These are phyloP conservation scores for Trypanosoma congolense DNA, from an alignment of 208 protist genomes.

Conservation along the genomic window DNA sequence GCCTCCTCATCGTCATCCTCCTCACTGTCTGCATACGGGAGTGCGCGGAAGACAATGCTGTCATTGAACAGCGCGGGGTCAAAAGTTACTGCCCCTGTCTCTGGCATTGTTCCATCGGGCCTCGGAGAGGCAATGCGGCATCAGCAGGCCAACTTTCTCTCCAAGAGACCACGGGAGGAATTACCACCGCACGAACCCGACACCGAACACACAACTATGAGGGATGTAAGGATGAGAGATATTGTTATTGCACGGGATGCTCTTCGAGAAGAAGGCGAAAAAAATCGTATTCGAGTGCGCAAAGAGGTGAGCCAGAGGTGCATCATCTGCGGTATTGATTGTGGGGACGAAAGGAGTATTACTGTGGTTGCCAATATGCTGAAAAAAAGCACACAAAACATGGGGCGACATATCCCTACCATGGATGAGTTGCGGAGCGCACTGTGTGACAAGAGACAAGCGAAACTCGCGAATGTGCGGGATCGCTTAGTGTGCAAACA, in stretches of 20 bases:
- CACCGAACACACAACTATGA: slow-evolving; percentile 20
- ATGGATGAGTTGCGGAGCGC: slow-evolving; percentile 45
- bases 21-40: slow-evolving; percentile 44
- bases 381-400: slow-evolving; percentile 49
- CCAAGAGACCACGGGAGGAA: slow-evolving; percentile 6
- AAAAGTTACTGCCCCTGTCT: slow-evolving; percentile 21
- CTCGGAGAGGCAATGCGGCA: slow-evolving; percentile 30
- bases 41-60: slow-evolving; percentile 47
- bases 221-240: slow-evolving; percentile 54
- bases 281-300: slow-evolving; percentile 59
- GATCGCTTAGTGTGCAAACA: slow-evolving; percentile 48
- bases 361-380: slow-evolving; percentile 49
- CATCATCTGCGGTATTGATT: slow-evolving; percentile 72
- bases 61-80: slow-evolving; percentile 27
- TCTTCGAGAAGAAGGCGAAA: slow-evolving; percentile 49
- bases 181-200: slow-evolving; percentile 35
- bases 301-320: slow-evolving; percentile 53
- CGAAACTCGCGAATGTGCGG: slow-evolving; percentile 8
- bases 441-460: slow-evolving; percentile 43
- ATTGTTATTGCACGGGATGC: slow-evolving; percentile 53
- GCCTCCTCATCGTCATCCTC: slow-evolving; percentile 47
- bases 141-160: slow-evolving; percentile 42
- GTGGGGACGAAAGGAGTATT: slow-evolving; percentile 37
- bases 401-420: slow-evolving; percentile 46
- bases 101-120: slow-evolving; percentile 40